Percentiles rank a stretch among this genome's conserved stretches.
Evolutionary conservation across 257 asterid genomes (phyloP).

Genomic region (Nicotiana benthamiana): DNA sequence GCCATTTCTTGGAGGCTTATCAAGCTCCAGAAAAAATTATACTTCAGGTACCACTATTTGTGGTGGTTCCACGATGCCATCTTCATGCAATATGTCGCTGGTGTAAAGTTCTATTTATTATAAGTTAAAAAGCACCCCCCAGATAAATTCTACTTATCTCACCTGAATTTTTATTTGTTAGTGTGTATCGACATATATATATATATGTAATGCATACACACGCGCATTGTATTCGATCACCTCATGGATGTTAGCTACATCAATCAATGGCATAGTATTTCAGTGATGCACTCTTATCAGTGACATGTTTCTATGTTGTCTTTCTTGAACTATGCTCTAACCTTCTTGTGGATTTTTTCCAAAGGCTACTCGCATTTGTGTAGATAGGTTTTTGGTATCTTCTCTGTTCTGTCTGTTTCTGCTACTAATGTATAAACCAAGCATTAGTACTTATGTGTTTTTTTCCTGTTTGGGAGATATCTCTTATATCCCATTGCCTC

Average conservation of each 20-base stretch:
- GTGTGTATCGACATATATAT: neutral
- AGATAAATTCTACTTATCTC: neutral
- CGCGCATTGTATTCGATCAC: neutral
- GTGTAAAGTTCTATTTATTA: neutral
- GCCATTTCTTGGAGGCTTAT: conserved; percentile 98
- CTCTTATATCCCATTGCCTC: conserved; percentile 2
- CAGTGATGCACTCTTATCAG: neutral
- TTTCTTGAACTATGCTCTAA: neutral
- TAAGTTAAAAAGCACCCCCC: neutral
- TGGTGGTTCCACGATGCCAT: conserved; percentile 11
- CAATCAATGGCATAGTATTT: neutral
- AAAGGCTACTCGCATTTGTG: neutral
- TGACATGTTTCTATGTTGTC: neutral
- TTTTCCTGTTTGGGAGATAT: neutral
- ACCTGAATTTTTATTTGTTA: neutral
- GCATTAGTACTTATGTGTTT: neutral
- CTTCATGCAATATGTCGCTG: neutral
- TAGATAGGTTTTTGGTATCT: neutral
- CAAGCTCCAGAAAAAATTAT: conserved; percentile 99
- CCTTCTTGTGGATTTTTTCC: neutral
- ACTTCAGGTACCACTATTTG: conserved; percentile 55
- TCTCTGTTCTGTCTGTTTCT: neutral
- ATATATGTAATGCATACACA: too few species aligned
- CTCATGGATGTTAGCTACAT: neutral
- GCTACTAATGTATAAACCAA: neutral